phyloP scores from a whole-genome alignment of 1,139 yeast species.

The Geotrichum cucujoidarum region DNA sequence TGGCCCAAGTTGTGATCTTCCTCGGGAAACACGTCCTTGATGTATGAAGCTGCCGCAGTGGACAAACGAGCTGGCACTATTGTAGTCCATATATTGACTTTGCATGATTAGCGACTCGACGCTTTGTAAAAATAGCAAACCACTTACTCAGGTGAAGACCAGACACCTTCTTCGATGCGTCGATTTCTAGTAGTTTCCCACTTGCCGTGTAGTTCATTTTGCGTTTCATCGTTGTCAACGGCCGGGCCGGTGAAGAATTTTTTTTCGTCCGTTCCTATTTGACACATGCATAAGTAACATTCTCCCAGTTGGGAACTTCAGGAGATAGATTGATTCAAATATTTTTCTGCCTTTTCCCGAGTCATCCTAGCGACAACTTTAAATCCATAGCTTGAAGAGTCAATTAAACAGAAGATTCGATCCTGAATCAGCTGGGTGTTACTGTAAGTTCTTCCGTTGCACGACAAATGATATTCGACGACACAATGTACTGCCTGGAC shows the following conservation, averaged over 20 bases:
- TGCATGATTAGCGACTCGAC: too few species aligned
- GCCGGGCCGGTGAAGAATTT: too few species aligned
- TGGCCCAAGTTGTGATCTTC: slow-evolving; percentile 31
- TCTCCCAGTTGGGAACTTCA: too few species aligned
- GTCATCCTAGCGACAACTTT: background rate
- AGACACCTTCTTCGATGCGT: slow-evolving; percentile 8
- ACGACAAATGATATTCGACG: slow-evolving; percentile 9
- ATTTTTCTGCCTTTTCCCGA: background rate
- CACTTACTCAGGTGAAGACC: slow-evolving; percentile 14
- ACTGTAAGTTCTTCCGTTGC: background rate
- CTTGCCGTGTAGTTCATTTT: slow-evolving; percentile 18
- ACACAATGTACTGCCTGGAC: slow-evolving; percentile 21
- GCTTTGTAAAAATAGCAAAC: too few species aligned
- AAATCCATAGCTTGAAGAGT: background rate
- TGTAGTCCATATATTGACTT: slow-evolving; percentile 46
- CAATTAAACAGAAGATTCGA: background rate
- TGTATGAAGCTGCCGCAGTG: slow-evolving; percentile 34
- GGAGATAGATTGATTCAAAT: too few species aligned
- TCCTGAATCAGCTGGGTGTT: background rate
- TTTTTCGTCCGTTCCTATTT: too few species aligned
- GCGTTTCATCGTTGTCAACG: slow-evolving; percentile 11
- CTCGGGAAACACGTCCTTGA: slow-evolving; percentile 23
- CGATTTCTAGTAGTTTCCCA: slow-evolving; percentile 14
- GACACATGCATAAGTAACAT: too few species aligned
- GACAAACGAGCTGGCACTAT: slow-evolving; percentile 45